Evolutionary conservation across 2,329 filamentous ascomycete genomes (phyloP), one percentile per base, ranked within the genome.

Genomic region (Beauveria sp.): DNA sequence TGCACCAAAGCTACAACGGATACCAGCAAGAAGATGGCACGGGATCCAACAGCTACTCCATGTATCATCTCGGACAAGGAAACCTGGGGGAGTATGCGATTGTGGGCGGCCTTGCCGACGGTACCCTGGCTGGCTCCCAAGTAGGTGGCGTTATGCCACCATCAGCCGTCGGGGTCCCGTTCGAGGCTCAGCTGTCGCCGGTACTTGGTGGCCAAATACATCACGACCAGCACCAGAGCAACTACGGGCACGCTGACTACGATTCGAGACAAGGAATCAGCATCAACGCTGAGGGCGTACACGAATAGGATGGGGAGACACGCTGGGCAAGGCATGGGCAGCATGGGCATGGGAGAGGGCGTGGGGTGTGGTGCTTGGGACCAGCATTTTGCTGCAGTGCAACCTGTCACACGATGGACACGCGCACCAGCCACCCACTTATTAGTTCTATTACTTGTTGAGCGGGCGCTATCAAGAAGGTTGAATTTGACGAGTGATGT

Each of bases 361-460:
- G 24, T 47, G 43, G 16, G 16, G 42, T 46, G 46, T 50, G 56
- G 42, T 51, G 9, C 28, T 30, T 30, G 28, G 4, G 54, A 49
- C 26, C n/a, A 49, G 45, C 28, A 24, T 42, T 30, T 28, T 12
- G 30, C 55, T 58, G 47, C 24, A 6, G 56, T 59, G 47, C 34
- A 28, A 59, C 56, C 38, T 59, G 56, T 20, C 34, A 59, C 56
- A 59, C 24, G 46, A 51, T 59, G 34, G 47, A 55, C 53, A 59
- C 56, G 45, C 56, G 24, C 46, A 50, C 46, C 45, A 51, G 30
- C 56, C 24, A 51, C 12, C 55, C n/a, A 28, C 38, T 55, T 16
- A 24, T 20, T 52, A 6, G 24, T 18, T 52, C 12, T 40, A 26
- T 53, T 9, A 42, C 20, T 20, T 45, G 46, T 20, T 51, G 45